Percentiles rank a stretch among this genome's conserved stretches.
Conservation (phyloP, 495 filamentous ascomycete species). For the Aspergillus coremiiformis region DNA sequence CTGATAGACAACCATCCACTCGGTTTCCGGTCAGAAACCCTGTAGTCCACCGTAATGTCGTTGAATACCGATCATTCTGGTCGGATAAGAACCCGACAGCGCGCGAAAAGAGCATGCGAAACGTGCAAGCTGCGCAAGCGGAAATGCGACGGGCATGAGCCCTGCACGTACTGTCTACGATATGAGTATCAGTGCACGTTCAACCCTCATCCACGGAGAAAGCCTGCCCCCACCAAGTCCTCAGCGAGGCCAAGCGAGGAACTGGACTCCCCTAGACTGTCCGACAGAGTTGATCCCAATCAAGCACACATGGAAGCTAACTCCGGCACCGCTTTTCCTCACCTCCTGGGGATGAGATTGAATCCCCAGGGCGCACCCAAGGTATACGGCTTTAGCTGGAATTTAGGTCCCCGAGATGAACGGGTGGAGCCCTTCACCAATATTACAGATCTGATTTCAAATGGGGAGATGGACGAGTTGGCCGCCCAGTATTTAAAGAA, state of each 20-base stretch:
- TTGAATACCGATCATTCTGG: neutral
- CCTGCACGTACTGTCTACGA: conserved; percentile 37
- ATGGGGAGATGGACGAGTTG: conserved; percentile 26
- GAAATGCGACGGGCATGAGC: conserved; percentile 39
- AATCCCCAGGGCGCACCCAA: neutral
- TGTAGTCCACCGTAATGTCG: neutral
- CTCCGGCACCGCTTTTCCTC: conserved; percentile 3
- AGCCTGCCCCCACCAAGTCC: neutral
- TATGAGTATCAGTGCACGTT: conserved; percentile 43
- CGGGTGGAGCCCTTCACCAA: conserved; percentile 28
- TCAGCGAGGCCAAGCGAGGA: neutral
- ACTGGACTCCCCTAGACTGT: conserved; percentile 17
- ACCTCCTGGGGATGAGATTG: neutral
- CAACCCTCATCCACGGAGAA: conserved; percentile 4
- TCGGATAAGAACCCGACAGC: conserved; percentile 13
- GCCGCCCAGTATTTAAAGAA: conserved; percentile 38
- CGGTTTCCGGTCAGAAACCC: neutral
- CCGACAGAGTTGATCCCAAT: neutral
- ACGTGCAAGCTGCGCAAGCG: conserved; percentile 42
- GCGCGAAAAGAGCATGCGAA: conserved; percentile 34
- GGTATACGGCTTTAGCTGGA: conserved; percentile 5
- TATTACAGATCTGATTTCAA: conserved; percentile 29
- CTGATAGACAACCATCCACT: neutral
- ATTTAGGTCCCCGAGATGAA: neutral
- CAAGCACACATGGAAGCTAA: conserved; percentile 7